Evolutionary conservation across 2,329 filamentous ascomycete species (phyloP), one percentile per base, ranked within the genome.

Genomic region (Aspergillus pseudoglaucus): DNA sequence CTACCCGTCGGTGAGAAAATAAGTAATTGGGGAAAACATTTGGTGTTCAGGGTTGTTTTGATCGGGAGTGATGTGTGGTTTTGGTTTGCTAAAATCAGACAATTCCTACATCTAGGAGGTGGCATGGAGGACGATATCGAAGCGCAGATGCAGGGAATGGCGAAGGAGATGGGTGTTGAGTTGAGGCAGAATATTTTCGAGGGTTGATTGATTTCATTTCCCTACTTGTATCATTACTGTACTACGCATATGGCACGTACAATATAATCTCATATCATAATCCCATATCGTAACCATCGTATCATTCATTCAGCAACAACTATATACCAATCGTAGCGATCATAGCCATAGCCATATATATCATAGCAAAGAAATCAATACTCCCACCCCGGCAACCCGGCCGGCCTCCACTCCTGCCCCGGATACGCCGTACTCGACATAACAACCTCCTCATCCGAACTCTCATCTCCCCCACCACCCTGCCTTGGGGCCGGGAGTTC

Each of bases 51-150:
- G 58, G 66, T 83, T 1, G 87, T 95, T 32, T 67, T 98, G 57
- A 72, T 88, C 14, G 76, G 80, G 4, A 87, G 83, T 14, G 93
- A 97, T 67, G 63, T 94, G 0, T 81, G 85, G 9, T 98, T 95
- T 66, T 94, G 87, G 66, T 86, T 85, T 58, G 85, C 83, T 58
- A 88, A 87, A 71, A 44, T 94, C 6, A 79, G 82, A 56, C 90
- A 97, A 71, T 79, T 81, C 64, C 63, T 96, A 10, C 87, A 88
- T 0, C 68, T 83, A 2, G 89, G 90, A 0, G 78, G 83, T 8
- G 90, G 90, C 0, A 93, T 97, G 87, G 93, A 97, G 65, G 91
- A 96, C 63, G 89, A 91, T 65, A 83, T 97, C 52, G 93, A 97
- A 74, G 79, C 80, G 62, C 80, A 85, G 58, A 94, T 97, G 90